Evolutionary conservation across 2,329 filamentous ascomycete species (phyloP).

Genomic region (Claviceps sp.): DNA sequence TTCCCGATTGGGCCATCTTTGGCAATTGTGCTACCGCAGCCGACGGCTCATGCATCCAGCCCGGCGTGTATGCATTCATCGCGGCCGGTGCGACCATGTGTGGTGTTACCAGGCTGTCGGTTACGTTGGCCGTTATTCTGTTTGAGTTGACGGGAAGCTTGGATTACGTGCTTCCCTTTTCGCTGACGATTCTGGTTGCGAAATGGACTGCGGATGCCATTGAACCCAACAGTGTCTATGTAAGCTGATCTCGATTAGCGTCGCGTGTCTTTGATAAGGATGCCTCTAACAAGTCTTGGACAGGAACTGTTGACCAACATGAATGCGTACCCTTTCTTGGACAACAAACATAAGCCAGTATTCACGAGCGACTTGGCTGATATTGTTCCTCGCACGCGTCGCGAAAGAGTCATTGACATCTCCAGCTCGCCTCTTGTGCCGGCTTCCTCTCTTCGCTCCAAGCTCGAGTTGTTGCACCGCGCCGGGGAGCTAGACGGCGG

Average conservation of each 20-base stretch:
- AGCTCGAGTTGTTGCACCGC: conserved; percentile 69
- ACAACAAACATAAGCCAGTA: conserved; percentile 85
- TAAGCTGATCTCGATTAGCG: conserved; percentile 24
- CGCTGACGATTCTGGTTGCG: conserved; percentile 78
- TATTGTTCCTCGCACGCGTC: conserved; percentile 64
- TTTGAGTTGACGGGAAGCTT: conserved; percentile 93
- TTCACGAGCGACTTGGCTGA: conserved; percentile 83
- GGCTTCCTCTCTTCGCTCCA: conserved; percentile 61
- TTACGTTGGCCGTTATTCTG: conserved; percentile 86
- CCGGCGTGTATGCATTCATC: conserved; percentile 91
- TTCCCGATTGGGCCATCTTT: conserved; percentile 61
- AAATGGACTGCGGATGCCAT: conserved; percentile 97
- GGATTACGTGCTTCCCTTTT: conserved; percentile 91
- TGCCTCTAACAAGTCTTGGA: conserved; percentile 7
- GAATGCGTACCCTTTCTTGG: conserved; percentile 96
- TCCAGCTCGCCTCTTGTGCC: conserved; percentile 67
- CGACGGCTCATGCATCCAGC: conserved; percentile 77
- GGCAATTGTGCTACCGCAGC: conserved; percentile 55
- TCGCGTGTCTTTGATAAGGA: background rate
- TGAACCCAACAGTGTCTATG: conserved; percentile 87
- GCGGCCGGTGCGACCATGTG: conserved; percentile 97
- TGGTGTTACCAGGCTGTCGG: conserved; percentile 82
- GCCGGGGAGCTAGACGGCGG: conserved; percentile 87
- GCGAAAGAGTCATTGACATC: conserved; percentile 77
- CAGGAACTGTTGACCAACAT: conserved; percentile 86